Conservation (phyloP, 1,284 basidiomycete species). For the Veloporphyrellus conicus region DNA sequence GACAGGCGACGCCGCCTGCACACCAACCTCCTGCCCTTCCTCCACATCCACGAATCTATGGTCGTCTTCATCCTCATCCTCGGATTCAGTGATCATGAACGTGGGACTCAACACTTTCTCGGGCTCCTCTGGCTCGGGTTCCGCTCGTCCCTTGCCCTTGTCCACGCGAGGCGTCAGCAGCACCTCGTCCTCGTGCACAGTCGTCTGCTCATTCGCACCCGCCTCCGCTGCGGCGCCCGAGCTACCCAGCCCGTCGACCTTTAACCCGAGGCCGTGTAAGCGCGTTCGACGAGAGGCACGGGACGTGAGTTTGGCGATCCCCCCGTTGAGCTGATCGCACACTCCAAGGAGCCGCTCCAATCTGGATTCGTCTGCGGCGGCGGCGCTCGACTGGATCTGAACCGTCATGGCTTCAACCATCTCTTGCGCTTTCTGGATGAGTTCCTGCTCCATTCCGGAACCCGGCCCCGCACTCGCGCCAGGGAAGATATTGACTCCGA, state of each 20-base stretch:
- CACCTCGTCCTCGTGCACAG: conserved; percentile 29
- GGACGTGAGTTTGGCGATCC: conserved; percentile 44
- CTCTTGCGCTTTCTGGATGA: conserved; percentile 49
- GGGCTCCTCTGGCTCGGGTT: conserved; percentile 59
- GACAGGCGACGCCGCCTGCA: conserved; percentile 46
- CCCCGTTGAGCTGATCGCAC: conserved; percentile 65
- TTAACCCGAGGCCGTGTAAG: conserved; percentile 49
- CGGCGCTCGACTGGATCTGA: conserved; percentile 45
- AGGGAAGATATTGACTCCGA: too few species aligned
- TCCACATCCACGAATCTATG: conserved; percentile 32
- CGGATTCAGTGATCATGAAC: conserved; percentile 60
- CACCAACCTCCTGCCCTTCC: conserved; percentile 30
- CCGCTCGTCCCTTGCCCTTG: conserved; percentile 70
- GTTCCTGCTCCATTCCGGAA: conserved; percentile 19
- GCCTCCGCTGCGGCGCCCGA: too few species aligned
- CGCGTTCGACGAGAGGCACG: conserved; percentile 32
- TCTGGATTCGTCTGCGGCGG: conserved; percentile 50
- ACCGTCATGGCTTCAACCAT: conserved; percentile 53
- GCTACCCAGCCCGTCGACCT: conserved; percentile 18
- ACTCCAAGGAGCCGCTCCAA: conserved; percentile 66
- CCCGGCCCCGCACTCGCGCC: background rate
- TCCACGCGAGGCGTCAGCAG: conserved; percentile 61
- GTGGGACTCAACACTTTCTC: conserved; percentile 71
- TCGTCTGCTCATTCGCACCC: background rate
- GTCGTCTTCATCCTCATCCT: conserved; percentile 53